phyloP scores from a whole-genome alignment of 2,329 filamentous ascomycete species.

The Fusarium drepaniforme region DNA sequence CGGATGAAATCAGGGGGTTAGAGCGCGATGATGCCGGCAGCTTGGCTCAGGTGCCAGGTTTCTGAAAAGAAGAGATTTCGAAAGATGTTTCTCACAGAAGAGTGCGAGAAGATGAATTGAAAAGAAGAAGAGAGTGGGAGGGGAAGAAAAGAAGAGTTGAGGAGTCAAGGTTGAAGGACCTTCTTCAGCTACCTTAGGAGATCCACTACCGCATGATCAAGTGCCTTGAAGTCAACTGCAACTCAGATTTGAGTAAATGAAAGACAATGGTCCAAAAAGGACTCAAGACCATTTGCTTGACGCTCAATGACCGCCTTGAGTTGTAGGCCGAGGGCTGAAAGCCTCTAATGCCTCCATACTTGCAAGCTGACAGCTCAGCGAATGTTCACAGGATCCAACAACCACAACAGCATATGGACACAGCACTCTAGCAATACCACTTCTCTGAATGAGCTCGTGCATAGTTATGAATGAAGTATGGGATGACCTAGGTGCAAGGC shows the following conservation, averaged over 20 bases:
- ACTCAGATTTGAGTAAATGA: background rate
- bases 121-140: background rate
- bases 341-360: background rate
- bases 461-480: too few relatives aligned
- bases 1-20: background rate
- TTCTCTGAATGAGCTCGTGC: too few relatives aligned
- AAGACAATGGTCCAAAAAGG: background rate
- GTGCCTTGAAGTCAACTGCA: background rate
- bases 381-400: background rate
- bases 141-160: background rate
- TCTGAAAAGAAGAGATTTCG: background rate
- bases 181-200: too few relatives aligned
- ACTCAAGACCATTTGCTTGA: background rate
- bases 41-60: too few relatives aligned
- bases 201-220: background rate
- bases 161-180: too few relatives aligned
- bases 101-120: background rate
- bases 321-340: too few relatives aligned
- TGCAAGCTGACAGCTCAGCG: background rate
- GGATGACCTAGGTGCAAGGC: too few relatives aligned
- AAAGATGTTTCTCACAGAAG: background rate
- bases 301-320: too few relatives aligned
- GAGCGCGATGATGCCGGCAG: background rate
- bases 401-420: background rate
- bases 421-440: background rate